Conservation (phyloP, 495 filamentous ascomycete species). For the Hamigera avellanea region DNA sequence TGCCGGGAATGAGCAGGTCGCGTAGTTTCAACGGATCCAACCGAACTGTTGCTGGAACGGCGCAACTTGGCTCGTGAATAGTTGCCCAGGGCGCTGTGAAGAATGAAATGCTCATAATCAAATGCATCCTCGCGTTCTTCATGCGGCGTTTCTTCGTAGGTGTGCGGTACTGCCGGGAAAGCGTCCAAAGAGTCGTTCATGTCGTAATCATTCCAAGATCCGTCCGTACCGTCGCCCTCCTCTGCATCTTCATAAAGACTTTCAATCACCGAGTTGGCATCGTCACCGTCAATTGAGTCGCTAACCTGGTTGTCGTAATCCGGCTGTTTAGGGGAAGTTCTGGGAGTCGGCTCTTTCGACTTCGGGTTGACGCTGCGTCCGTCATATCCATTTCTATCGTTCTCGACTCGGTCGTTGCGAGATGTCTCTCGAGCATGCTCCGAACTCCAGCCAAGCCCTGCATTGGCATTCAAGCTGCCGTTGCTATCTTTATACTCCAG, state of each 20-base stretch:
- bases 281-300: constrained; percentile 13
- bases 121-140: constrained; percentile 96
- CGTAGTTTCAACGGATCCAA: constrained; percentile 68
- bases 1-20: constrained; percentile 22
- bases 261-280: constrained; percentile 26
- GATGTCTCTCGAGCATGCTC: constrained; percentile 13
- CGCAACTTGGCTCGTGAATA: constrained; percentile 38
- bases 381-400: constrained; percentile 4
- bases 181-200: constrained; percentile 15
- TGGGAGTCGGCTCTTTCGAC: background rate
- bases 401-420: background rate
- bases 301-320: constrained; percentile 3
- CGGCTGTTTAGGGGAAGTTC: constrained; percentile 3
- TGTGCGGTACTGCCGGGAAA: constrained; percentile 11
- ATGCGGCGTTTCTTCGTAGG: constrained; percentile 42
- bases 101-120: constrained; percentile 92
- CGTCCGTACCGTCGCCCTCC: constrained; percentile 23
- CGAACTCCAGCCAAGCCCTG: constrained; percentile 18
- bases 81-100: constrained; percentile 80
- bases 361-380: background rate
- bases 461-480: constrained; percentile 18
- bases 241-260: constrained; percentile 52
- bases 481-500: constrained; percentile 25
- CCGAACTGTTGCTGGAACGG: constrained; percentile 48
- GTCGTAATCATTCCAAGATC: constrained; percentile 28